phyloP scores from a whole-genome alignment of 1,139 yeast species.

The Chernovozyma aurita region DNA sequence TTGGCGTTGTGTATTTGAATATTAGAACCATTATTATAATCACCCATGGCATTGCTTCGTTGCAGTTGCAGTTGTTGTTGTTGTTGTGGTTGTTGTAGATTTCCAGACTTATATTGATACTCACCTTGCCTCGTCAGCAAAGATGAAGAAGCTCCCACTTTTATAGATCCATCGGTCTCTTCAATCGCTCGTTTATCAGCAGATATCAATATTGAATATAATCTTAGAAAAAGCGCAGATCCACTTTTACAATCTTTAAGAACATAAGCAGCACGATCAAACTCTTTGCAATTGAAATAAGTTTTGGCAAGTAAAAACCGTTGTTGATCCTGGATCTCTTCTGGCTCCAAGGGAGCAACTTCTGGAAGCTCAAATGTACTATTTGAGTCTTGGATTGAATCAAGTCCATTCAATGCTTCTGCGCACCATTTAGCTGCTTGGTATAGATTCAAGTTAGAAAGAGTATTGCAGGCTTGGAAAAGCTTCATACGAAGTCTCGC shows the following conservation, averaged over 20 bases:
- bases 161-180: constrained; percentile 57
- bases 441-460: constrained; percentile 47
- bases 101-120: not conserved
- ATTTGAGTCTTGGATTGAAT: constrained; percentile 2
- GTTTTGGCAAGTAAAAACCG: constrained; percentile 59
- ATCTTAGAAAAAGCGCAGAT: constrained; percentile 56
- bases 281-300: constrained; percentile 81
- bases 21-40: constrained; percentile 7
- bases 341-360: constrained; percentile 7
- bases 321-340: constrained; percentile 33
- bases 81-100: constrained; percentile 2
- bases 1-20: not conserved
- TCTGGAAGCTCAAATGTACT: not conserved
- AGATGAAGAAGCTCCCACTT: constrained; percentile 8
- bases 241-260: constrained; percentile 52
- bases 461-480: constrained; percentile 20
- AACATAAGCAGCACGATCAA: constrained; percentile 67
- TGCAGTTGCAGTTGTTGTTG: not conserved
- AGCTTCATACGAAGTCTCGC: constrained; percentile 9
- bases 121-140: constrained; percentile 1
- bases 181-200: constrained; percentile 75
- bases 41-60: constrained; percentile 7
- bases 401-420: constrained; percentile 61
- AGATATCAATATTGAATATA: constrained; percentile 66
- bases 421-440: constrained; percentile 81